Percentiles rank a stretch among this genome's conserved stretches.
Conservation (phyloP, 176 grass and related monocot genomes). For the Carex cristatella region DNA sequence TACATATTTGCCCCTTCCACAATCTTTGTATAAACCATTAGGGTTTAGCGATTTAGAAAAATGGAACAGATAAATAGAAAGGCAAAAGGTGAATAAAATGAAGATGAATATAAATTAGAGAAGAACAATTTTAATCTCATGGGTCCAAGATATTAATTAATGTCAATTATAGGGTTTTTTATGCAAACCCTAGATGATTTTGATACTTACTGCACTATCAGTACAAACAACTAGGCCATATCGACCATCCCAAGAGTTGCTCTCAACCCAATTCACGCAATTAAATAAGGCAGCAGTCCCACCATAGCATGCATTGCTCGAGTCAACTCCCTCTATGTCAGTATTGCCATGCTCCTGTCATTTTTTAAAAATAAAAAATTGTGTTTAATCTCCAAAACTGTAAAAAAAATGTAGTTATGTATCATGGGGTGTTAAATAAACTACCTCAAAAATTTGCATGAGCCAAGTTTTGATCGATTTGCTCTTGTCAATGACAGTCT, state of each 20-base stretch:
- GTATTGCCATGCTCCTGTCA: slow-evolving; percentile 83
- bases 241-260: slow-evolving; percentile 88
- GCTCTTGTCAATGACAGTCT: slow-evolving; percentile 98
- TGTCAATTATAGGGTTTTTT: not conserved
- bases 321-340: slow-evolving; percentile 95
- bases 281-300: slow-evolving; percentile 91
- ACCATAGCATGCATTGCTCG: slow-evolving; percentile 90
- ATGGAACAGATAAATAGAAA: not conserved
- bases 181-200: not conserved
- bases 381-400: not conserved
- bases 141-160: not conserved
- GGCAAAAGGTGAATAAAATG: not conserved
- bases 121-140: not conserved
- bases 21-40: not conserved
- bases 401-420: not conserved
- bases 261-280: slow-evolving; percentile 97
- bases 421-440: not conserved
- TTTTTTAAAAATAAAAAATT: not conserved
- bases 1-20: not conserved
- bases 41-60: not conserved
- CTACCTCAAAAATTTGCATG: slow-evolving; percentile 90
- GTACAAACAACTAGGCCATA: slow-evolving; percentile 95
- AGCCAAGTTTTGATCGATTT: slow-evolving; percentile 95
- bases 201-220: slow-evolving; percentile 73
- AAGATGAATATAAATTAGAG: not conserved